Conservation (phyloP, 2,329 filamentous ascomycete species). For the Aspergillus luchuensis region DNA sequence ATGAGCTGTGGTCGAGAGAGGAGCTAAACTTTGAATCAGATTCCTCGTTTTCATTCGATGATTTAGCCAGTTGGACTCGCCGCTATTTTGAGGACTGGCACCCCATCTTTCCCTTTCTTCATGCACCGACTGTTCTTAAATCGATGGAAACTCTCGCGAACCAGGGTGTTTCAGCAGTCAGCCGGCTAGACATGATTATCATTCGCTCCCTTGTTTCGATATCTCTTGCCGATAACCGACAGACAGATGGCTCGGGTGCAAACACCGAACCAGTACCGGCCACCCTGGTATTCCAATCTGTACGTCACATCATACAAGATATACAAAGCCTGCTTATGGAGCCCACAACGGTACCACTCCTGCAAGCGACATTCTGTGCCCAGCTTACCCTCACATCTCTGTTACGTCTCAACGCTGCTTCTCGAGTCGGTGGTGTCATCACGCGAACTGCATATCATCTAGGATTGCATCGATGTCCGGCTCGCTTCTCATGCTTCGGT, state of each 20-base stretch:
- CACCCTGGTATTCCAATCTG: slow-evolving; percentile 50
- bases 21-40: slow-evolving; percentile 36
- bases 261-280: slow-evolving; percentile 42
- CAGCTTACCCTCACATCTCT: slow-evolving; percentile 60
- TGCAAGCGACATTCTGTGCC: slow-evolving; percentile 57
- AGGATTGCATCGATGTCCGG: slow-evolving; percentile 61
- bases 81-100: slow-evolving; percentile 63
- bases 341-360: slow-evolving; percentile 50
- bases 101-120: slow-evolving; percentile 58
- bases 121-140: slow-evolving; percentile 55
- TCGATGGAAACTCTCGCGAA: slow-evolving; percentile 49
- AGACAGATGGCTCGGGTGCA: slow-evolving; percentile 30
- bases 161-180: slow-evolving; percentile 32
- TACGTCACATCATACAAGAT: slow-evolving; percentile 54
- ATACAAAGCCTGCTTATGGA: slow-evolving; percentile 51
- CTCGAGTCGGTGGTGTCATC: slow-evolving; percentile 57
- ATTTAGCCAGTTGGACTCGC: slow-evolving; percentile 53
- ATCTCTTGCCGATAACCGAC: slow-evolving; percentile 56
- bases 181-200: slow-evolving; percentile 44
- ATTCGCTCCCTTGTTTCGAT: slow-evolving; percentile 57
- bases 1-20: slow-evolving; percentile 34
- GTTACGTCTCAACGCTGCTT: slow-evolving; percentile 59
- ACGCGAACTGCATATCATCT: slow-evolving; percentile 59
- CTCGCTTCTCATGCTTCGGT: slow-evolving; percentile 55
- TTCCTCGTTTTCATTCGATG: slow-evolving; percentile 50